Evolutionary conservation across 805 yeast genomes (phyloP), one percentile per base, ranked within the genome.

Genomic region (Metschnikowia similis): DNA sequence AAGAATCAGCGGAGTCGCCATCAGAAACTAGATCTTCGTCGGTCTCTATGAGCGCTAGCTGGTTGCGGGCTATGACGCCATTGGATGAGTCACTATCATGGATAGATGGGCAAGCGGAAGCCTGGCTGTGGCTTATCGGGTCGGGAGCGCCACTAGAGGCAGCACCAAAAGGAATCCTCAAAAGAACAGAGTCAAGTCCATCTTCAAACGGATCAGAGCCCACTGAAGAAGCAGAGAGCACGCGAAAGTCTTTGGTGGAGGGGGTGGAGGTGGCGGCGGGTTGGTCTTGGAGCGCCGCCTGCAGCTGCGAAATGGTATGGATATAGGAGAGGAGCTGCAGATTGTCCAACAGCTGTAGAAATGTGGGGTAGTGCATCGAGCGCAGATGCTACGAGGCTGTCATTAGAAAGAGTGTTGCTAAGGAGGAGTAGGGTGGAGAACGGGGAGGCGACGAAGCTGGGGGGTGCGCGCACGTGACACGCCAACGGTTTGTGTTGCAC

Each of bases 171-270:
- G 40, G 40, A 8, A 37, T 17, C 28, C 13, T 37, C 16, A 59
- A 30, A 35, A 63, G 54, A 16, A 52, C 54, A 4, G 61, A 56
- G 45, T 63, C 66, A 17, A 63, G 52, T 4, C 59, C 59, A 37
- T 63, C 67, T 41, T 63, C 61, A 45, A 63, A 63, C 2, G 67
- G 67, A 35, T 63, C 66, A 3, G 64, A 56, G 5, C 56, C 53
- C 5, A 49, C 39, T 2, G 64, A 58, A 9, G 50, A 39, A 8
- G 45, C 48, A 40, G 49, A 50, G 35, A 39, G 26, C 7, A 54
- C 40, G 30, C 51, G 49, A 26, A 48, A 46, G 37, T 31, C 36
- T 13, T 41, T 41, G 28, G 36, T 11, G 6, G 35, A n/a, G 13
- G 36, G 36, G 10, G 36, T 35, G 26, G 37, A 42, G 9, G 31